Evolutionary conservation across 2,329 filamentous ascomycete species (phyloP).

Genomic region (Eurotiales sp.): DNA sequence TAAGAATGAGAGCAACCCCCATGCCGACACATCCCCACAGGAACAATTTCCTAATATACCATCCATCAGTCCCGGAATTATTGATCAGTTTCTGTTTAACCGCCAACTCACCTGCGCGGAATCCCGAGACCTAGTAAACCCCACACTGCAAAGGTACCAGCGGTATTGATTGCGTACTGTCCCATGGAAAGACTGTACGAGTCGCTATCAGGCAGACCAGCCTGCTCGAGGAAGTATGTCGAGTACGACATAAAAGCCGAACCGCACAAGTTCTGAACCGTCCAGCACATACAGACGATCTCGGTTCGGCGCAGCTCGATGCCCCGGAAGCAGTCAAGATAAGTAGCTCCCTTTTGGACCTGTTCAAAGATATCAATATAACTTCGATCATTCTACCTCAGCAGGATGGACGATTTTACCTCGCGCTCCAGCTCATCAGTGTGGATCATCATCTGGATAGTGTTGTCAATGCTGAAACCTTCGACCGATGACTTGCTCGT

Average conservation of each 20-base stretch:
- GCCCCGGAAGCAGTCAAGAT: slow-evolving; percentile 28
- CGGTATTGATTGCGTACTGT: slow-evolving; percentile 58
- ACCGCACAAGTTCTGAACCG: slow-evolving; percentile 29
- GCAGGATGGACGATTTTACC: too few relatives aligned
- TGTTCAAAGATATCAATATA: slow-evolving; percentile 10
- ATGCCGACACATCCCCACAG: slow-evolving; percentile 29
- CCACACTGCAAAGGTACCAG: slow-evolving; percentile 53
- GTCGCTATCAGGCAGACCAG: slow-evolving; percentile 29
- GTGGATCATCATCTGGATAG: slow-evolving; percentile 54
- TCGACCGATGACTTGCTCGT: slow-evolving; percentile 14
- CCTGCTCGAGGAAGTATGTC: slow-evolving; percentile 35
- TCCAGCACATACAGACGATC: slow-evolving; percentile 34
- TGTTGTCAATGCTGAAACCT: slow-evolving; percentile 42
- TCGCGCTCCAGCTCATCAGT: slow-evolving; percentile 41
- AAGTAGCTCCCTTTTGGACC: slow-evolving; percentile 20
- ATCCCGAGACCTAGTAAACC: slow-evolving; percentile 27
- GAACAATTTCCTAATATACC: slow-evolving; percentile 35
- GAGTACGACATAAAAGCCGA: slow-evolving; percentile 25
- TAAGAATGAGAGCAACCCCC: slow-evolving; percentile 18
- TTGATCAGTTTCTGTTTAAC: too few relatives aligned
- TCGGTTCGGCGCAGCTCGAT: slow-evolving; percentile 37
- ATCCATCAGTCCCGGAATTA: too few relatives aligned
- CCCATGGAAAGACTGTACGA: slow-evolving; percentile 43
- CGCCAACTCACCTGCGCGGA: too few relatives aligned
- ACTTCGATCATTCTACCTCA: too few relatives aligned